phyloP scores from a whole-genome alignment of 2,329 filamentous ascomycete genomes.

The Stemphylium lycopersici region DNA sequence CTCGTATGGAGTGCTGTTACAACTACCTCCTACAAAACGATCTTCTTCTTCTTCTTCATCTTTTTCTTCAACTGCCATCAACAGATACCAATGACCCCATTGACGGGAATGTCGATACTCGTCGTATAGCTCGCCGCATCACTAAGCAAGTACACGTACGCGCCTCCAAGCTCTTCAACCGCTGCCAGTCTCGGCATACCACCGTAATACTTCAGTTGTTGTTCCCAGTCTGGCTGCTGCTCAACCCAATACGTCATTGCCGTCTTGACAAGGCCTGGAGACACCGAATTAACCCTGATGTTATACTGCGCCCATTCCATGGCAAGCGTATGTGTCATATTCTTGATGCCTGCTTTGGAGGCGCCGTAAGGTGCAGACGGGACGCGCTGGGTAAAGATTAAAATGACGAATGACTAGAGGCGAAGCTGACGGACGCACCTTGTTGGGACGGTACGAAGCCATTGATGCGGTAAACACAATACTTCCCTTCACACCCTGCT shows the following conservation, averaged over 20 bases:
- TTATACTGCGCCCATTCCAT: constrained; percentile 50
- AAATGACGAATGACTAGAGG: neutral
- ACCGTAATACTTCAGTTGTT: constrained; percentile 64
- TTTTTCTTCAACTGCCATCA: constrained; percentile 4
- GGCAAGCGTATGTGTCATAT: constrained; percentile 52
- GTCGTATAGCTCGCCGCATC: constrained; percentile 61
- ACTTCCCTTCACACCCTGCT: constrained; percentile 52
- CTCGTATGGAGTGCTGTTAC: too few species aligned
- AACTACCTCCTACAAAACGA: too few species aligned
- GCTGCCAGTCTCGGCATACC: constrained; percentile 62
- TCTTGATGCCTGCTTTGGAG: constrained; percentile 53
- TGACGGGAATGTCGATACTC: constrained; percentile 58
- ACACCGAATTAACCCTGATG: constrained; percentile 49
- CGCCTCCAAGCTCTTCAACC: constrained; percentile 61
- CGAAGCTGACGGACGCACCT: constrained; percentile 23
- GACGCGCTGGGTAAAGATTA: constrained; percentile 29
- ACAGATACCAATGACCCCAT: constrained; percentile 41
- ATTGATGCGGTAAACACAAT: constrained; percentile 57
- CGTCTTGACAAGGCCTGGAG: constrained; percentile 46
- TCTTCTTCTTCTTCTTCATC: too few species aligned
- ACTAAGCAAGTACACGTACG: constrained; percentile 63
- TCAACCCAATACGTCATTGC: constrained; percentile 56
- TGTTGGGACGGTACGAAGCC: constrained; percentile 56
- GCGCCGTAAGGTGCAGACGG: constrained; percentile 53
- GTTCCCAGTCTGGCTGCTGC: constrained; percentile 61